These are phyloP conservation scores for Rubus idaeus DNA, from an alignment of 306 rosid species.

Conservation along the genomic window DNA sequence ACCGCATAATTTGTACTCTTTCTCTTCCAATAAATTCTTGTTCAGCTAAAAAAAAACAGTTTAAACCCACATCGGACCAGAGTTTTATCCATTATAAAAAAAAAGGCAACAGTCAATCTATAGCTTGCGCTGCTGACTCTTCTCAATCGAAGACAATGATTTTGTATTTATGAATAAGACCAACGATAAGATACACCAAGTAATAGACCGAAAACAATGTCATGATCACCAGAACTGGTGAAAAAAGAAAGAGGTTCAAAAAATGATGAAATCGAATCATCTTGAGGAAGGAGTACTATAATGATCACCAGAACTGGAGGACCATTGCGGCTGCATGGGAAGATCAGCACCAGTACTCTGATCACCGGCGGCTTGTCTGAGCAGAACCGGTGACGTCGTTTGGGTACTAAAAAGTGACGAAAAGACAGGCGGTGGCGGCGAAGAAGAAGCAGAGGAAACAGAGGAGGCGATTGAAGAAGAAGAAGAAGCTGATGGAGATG, in stretches of 20 bases:
- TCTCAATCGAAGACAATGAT: too few species aligned
- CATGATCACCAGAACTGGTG: too few species aligned
- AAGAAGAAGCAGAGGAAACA: constrained; percentile 22
- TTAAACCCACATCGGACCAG: too few species aligned
- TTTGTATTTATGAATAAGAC: neutral
- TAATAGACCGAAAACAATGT: neutral
- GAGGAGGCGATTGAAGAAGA: constrained; percentile 18
- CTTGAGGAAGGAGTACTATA: neutral
- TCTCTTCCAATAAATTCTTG: too few species aligned
- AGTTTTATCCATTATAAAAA: too few species aligned
- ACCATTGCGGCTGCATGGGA: neutral
- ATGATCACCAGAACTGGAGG: constrained; percentile 6
- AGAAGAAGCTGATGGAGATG: constrained; percentile 2
- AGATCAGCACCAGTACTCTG: neutral
- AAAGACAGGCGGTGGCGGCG: constrained; percentile 7
- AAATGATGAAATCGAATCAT: neutral
- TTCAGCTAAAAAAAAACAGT: too few species aligned
- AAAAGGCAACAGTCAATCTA: too few species aligned
- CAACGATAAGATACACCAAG: neutral
- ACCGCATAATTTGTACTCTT: too few species aligned
- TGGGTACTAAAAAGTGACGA: constrained; percentile 9
- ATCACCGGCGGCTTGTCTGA: neutral
- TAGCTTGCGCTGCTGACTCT: too few species aligned
- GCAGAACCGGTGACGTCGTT: neutral
- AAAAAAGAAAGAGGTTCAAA: too few species aligned